Conservation (phyloP, 139 green algal genomes). For the Chlamydomonas sphaeroides region DNA sequence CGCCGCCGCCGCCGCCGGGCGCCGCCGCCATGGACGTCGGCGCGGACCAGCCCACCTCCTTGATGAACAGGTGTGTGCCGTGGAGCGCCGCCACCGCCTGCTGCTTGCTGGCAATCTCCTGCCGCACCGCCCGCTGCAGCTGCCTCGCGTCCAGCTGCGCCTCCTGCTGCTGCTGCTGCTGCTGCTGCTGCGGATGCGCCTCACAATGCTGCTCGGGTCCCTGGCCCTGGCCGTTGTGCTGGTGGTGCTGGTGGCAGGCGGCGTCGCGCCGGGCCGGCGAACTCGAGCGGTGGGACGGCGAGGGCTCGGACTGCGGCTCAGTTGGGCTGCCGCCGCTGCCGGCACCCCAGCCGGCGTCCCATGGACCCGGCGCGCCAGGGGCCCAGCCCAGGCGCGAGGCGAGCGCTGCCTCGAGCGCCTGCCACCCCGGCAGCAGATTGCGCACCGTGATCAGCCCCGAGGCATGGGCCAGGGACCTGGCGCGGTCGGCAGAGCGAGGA, state of each 20-base stretch:
- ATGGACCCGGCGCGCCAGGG: neutral
- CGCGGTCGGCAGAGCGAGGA: neutral
- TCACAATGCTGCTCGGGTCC: too few relatives aligned
- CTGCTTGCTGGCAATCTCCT: constrained; percentile 32
- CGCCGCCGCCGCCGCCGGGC: too few relatives aligned
- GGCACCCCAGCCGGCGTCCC: neutral
- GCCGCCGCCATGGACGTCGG: neutral
- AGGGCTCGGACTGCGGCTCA: neutral
- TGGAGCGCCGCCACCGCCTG: constrained; percentile 31
- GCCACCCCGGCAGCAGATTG: constrained; percentile 21
- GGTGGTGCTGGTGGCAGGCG: too few relatives aligned
- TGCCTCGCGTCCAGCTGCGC: too few relatives aligned
- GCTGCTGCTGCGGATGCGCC: too few relatives aligned
- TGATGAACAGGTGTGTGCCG: constrained; percentile 29
- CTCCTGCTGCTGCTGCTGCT: too few relatives aligned
- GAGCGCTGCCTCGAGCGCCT: constrained; percentile 12
- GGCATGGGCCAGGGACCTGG: neutral
- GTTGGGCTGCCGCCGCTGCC: neutral
- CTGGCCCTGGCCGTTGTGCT: too few relatives aligned
- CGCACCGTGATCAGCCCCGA: constrained; percentile 19
- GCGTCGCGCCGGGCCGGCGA: too few relatives aligned
- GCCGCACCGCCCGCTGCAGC: neutral
- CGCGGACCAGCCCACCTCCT: constrained; percentile 36
- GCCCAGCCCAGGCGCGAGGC: constrained; percentile 10
- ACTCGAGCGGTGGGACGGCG: too few relatives aligned